Evolutionary conservation across 345 rosid species (phyloP).

Genomic region (Physaria fendleri): DNA sequence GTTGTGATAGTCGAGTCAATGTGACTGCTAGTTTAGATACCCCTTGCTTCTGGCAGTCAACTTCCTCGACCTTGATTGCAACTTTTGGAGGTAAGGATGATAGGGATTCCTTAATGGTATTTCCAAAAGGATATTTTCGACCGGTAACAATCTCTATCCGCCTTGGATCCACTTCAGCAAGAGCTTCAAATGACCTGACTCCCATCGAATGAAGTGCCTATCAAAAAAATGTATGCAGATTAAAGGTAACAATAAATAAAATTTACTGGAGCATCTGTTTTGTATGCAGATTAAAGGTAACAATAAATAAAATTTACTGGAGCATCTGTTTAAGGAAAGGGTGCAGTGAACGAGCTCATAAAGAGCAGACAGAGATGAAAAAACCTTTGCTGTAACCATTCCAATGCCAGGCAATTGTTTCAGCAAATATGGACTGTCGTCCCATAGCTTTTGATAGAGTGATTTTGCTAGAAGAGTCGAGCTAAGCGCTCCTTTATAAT

Average conservation of each 20-base stretch:
- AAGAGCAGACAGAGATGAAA: constrained; percentile 15
- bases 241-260: background rate
- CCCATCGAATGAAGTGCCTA: constrained; percentile 95
- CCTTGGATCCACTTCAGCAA: constrained; percentile 92
- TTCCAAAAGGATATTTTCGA: constrained; percentile 88
- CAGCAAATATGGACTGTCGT: constrained; percentile 85
- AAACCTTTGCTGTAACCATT: constrained; percentile 97
- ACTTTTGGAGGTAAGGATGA: constrained; percentile 80
- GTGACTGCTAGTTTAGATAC: constrained; percentile 53
- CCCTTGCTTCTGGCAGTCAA: constrained; percentile 52
- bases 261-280: constrained; percentile 3
- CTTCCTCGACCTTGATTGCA: constrained; percentile 55
- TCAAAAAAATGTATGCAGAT: constrained; percentile 14
- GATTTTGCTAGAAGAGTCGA: constrained; percentile 79
- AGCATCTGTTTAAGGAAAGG: no score
- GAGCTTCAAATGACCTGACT: constrained; percentile 71
- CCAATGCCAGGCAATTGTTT: constrained; percentile 94
- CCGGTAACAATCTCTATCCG: constrained; percentile 92
- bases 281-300: background rate
- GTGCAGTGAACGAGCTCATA: background rate
- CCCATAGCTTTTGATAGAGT: constrained; percentile 92
- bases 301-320: background rate
- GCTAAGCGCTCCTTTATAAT: constrained; percentile 68
- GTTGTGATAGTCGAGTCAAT: constrained; percentile 62
- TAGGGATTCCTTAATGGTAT: constrained; percentile 92